Evolutionary conservation across 352 stramenopile genomes (phyloP), one percentile per base, ranked within the genome.

Genomic region (Globisporangium iwayamae): DNA sequence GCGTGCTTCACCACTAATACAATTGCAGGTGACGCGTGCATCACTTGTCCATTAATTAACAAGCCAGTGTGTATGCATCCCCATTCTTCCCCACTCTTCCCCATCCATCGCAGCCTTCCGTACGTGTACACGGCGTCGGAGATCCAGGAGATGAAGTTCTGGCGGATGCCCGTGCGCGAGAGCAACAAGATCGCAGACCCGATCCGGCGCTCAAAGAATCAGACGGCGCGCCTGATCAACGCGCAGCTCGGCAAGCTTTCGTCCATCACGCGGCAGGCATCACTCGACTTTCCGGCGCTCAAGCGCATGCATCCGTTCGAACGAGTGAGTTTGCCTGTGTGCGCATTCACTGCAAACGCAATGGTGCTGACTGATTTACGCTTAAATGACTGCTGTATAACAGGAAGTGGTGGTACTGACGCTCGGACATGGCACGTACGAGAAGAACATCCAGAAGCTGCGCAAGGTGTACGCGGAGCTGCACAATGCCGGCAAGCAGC

Each of bases 141-240:
- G 77, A 91, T 94, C 61, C 79, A 90, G 69, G 81, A 93, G 67
- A 96, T 96, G 87, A 85, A 87, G 64, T 94, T 96, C 69, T 96
- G 87, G 87, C 78, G 81, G 28, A 69, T 81, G 32, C 66, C 67
- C 32, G 69, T 90, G 66, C 78, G 74, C 59, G 87, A 96, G 68
- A 93, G 83, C 72, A 71, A 82, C 74, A 85, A 85, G 68, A 93
- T 96, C 41, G 71, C 67, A 7, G 85, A 94, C 63, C 85, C 87
- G 6, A 74, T 96, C 66, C 89, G 89, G 51, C 81, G 85, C 66
- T 81, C 84, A 52, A 90, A 89, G 65, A 94, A 96, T 69, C 74
- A 88, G 63, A 91, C 85, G 45, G 82, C 85, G 28, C 77, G 87
- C 1, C 78, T 92, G 51, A 94, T 96, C 67, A 93, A 94, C 62